Evolutionary conservation across 768 basidiomycete species (phyloP).

Genomic region (Russula abietina): DNA sequence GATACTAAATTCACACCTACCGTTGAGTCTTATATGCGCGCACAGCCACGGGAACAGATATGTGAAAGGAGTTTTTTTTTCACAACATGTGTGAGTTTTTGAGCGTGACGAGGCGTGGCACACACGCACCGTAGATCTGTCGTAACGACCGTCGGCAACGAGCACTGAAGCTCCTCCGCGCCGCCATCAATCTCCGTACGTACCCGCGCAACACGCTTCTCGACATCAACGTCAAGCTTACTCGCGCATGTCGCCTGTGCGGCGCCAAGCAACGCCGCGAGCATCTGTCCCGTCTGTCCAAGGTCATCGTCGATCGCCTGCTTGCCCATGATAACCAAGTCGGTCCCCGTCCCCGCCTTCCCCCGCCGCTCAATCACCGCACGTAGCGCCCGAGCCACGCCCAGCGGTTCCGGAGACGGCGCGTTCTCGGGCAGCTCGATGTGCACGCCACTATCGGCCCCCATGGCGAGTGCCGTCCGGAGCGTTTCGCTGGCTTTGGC

Average conservation of each 20-base stretch:
- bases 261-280: constrained; percentile 89
- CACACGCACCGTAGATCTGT: constrained; percentile 79
- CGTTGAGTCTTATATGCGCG: constrained; percentile 53
- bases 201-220: constrained; percentile 59
- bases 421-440: constrained; percentile 73
- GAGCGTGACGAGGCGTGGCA: background rate
- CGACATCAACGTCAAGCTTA: constrained; percentile 66
- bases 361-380: constrained; percentile 63
- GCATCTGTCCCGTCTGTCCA: constrained; percentile 94
- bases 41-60: background rate
- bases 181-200: constrained; percentile 95
- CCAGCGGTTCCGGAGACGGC: constrained; percentile 81
- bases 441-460: constrained; percentile 89
- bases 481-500: constrained; percentile 85
- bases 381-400: constrained; percentile 79
- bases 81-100: background rate
- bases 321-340: constrained; percentile 93
- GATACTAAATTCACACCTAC: constrained; percentile 35
- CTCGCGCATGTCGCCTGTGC: constrained; percentile 94
- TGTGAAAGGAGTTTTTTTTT: background rate
- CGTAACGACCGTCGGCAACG: constrained; percentile 80
- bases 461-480: constrained; percentile 96
- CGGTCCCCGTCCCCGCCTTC: constrained; percentile 45
- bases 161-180: constrained; percentile 70
- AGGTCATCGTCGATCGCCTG: constrained; percentile 98